Conservation (phyloP, 495 filamentous ascomycete genomes). For the Aspergillus egyptiacus region DNA sequence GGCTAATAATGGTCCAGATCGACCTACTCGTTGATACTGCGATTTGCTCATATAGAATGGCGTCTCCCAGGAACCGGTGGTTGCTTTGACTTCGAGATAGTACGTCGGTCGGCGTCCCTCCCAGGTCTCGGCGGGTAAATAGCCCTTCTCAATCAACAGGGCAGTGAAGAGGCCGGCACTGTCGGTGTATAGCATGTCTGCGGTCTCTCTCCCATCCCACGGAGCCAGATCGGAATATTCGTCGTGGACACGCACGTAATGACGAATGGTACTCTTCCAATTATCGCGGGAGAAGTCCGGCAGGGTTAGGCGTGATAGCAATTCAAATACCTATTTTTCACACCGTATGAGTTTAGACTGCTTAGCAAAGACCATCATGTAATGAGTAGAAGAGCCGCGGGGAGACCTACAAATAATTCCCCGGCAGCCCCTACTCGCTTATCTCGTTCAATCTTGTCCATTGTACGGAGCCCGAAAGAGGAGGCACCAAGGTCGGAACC, state of each 20-base stretch:
- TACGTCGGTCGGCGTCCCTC: conserved; percentile 24
- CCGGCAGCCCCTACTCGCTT: conserved; percentile 38
- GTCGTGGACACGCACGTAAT: conserved; percentile 26
- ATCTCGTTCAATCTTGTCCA: conserved; percentile 7
- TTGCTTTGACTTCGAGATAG: conserved; percentile 47
- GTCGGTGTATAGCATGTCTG: conserved; percentile 41
- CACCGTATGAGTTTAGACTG: background rate
- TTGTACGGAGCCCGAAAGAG: conserved; percentile 2
- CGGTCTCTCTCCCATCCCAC: conserved; percentile 36
- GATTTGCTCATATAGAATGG: conserved; percentile 39
- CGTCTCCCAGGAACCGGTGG: conserved; percentile 27
- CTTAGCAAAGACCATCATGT: too few species aligned
- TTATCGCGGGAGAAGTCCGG: conserved; percentile 27
- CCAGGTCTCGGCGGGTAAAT: conserved; percentile 25
- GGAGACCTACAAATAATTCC: conserved; percentile 38
- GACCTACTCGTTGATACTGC: conserved; percentile 33
- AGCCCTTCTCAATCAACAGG: conserved; percentile 28
- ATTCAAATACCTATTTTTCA: conserved; percentile 40
- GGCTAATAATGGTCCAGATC: background rate
- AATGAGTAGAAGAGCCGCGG: background rate
- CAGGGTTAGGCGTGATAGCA: conserved; percentile 26
- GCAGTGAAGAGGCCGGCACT: conserved; percentile 24
- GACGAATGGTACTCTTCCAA: conserved; percentile 42
- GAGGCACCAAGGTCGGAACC: background rate
- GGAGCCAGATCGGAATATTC: conserved; percentile 30